phyloP scores from a whole-genome alignment of 345 rosid genomes.

The Orychophragmus violaceus region DNA sequence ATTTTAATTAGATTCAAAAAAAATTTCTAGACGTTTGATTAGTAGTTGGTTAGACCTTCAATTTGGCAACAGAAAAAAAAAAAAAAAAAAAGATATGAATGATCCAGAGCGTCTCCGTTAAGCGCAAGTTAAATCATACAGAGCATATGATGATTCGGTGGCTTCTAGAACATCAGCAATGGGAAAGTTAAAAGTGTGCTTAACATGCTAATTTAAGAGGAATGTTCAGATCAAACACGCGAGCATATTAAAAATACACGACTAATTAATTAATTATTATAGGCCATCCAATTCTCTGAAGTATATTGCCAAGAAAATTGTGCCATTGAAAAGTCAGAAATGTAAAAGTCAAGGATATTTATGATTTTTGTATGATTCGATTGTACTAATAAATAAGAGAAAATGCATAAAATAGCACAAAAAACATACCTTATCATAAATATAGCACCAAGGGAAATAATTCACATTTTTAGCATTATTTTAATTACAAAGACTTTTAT shows the following conservation, averaged over 20 bases:
- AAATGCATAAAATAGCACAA: no score
- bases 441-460: no score
- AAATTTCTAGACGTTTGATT: no score
- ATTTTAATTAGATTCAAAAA: no score
- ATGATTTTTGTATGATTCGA: neutral
- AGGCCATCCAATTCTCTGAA: neutral
- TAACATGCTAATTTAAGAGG: neutral
- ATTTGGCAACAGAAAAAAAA: no score
- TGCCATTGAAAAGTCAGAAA: constrained; percentile 14
- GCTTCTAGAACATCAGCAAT: neutral
- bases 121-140: neutral
- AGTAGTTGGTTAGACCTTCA: no score
- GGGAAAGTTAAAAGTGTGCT: neutral
- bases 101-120: no score
- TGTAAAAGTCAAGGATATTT: constrained; percentile 7
- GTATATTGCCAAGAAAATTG: neutral
- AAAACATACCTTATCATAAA: no score
- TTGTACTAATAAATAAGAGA: neutral
- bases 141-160: neutral
- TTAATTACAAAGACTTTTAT: no score
- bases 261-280: neutral
- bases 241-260: neutral
- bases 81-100: no score
- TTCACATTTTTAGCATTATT: no score
- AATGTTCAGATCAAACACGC: constrained; percentile 6